A percentile compares a stretch with the other conserved stretches of the same genome.
Evolutionary conservation across 164 flowering plant genomes (phyloP).

Genomic region (Taxillus chinensis): DNA sequence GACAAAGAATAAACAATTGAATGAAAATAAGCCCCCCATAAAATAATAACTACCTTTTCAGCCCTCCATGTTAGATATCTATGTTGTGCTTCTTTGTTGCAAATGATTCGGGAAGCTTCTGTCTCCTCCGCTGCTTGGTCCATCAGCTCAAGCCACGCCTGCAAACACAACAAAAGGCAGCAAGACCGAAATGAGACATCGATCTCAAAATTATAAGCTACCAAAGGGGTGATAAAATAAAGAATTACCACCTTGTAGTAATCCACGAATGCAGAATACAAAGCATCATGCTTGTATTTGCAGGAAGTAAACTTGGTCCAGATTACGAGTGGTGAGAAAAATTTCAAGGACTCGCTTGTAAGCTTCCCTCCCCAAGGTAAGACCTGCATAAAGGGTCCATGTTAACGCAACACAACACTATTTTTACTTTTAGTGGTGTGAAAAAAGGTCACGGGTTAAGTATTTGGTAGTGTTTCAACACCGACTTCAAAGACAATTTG

Average conservation of each 20-base stretch:
- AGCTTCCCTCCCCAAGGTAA: constrained; percentile 98
- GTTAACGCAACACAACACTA: constrained; percentile 25
- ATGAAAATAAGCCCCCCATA: too few relatives aligned
- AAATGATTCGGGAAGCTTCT: constrained; percentile 29
- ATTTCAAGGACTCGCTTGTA: constrained; percentile 77
- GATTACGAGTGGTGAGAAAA: constrained; percentile 88
- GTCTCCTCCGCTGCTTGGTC: constrained; percentile 43
- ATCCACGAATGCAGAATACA: constrained; percentile 78
- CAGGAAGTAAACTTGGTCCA: constrained; percentile 79
- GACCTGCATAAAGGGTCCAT: constrained; percentile 64
- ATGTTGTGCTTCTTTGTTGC: constrained; percentile 74
- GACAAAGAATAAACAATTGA: too few relatives aligned
- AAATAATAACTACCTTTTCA: constrained; percentile 48
- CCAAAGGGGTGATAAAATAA: neutral
- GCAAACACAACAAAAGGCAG: constrained; percentile 8
- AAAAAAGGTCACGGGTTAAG: too few relatives aligned
- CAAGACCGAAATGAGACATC: neutral
- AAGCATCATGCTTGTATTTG: constrained; percentile 32
- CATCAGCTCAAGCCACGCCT: constrained; percentile 87
- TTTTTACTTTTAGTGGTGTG: neutral
- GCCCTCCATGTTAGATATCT: constrained; percentile 89
- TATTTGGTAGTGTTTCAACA: too few relatives aligned
- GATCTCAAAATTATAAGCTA: neutral
- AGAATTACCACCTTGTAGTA: constrained; percentile 57
- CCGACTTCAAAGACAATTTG: neutral